These are phyloP conservation scores for Fomitopsis schrenkii DNA, from an alignment of 1,284 basidiomycete species.

Conservation along the genomic window DNA sequence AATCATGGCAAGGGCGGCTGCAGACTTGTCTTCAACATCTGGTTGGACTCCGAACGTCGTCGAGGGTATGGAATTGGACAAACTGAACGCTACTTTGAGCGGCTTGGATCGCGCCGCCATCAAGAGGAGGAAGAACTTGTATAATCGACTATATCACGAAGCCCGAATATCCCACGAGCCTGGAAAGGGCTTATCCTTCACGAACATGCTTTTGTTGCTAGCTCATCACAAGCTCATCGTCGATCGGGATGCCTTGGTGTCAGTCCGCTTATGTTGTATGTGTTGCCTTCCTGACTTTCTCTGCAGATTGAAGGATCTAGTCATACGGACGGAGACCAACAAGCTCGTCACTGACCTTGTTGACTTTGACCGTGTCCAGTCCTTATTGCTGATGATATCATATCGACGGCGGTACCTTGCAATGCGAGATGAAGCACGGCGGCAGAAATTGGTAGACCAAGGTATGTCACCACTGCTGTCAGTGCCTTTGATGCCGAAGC, in stretches of 20 bases:
- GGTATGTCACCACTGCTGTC: conserved; percentile 22
- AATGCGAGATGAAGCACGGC: conserved; percentile 33
- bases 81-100: conserved; percentile 55
- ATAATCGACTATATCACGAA: conserved; percentile 81
- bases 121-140: conserved; percentile 63
- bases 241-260: conserved; percentile 86
- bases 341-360: conserved; percentile 80
- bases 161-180: conserved; percentile 72
- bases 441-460: conserved; percentile 28
- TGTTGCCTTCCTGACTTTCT: not conserved
- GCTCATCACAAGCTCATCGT: conserved; percentile 93
- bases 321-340: conserved; percentile 72
- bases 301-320: conserved; percentile 75
- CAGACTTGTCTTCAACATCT: conserved; percentile 16
- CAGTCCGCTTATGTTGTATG: conserved; percentile 25
- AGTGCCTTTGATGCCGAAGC: not conserved
- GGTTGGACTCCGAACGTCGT: conserved; percentile 24
- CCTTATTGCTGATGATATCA: conserved; percentile 72
- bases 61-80: conserved; percentile 60
- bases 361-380: conserved; percentile 80
- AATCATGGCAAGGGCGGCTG: conserved; percentile 49
- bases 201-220: conserved; percentile 83
- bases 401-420: conserved; percentile 67
- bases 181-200: conserved; percentile 86
- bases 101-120: conserved; percentile 64